Conservation (phyloP, 257 asterid genomes). For the Plantago major region DNA sequence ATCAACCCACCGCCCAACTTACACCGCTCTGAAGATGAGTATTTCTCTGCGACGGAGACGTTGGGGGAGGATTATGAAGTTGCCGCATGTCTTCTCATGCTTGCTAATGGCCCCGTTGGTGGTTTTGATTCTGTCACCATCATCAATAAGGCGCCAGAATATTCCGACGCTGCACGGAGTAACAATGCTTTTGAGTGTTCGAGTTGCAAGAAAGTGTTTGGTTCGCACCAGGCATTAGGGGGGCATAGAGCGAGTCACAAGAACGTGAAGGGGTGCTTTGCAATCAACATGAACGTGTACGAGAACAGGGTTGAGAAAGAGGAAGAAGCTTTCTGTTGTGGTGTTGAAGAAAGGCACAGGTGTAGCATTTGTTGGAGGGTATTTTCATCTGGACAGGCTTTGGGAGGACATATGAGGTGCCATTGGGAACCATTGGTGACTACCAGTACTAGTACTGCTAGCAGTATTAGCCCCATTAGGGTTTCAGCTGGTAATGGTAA, state of each 20-base stretch:
- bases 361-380: slow-evolving; percentile 65
- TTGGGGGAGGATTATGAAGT: slow-evolving; percentile 63
- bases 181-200: slow-evolving; percentile 50
- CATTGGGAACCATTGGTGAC: slow-evolving; percentile 46
- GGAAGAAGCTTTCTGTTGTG: slow-evolving; percentile 7
- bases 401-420: slow-evolving; percentile 82
- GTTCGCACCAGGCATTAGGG: slow-evolving; percentile 74
- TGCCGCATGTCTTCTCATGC: slow-evolving; percentile 49
- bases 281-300: slow-evolving; percentile 37
- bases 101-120: slow-evolving; percentile 28
- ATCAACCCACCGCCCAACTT: slow-evolving; percentile 60
- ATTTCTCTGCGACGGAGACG: background rate
- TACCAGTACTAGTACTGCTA: slow-evolving; percentile 5
- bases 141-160: background rate
- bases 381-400: slow-evolving; percentile 69
- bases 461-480: slow-evolving; percentile 6
- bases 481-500: background rate
- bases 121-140: background rate
- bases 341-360: slow-evolving; percentile 29
- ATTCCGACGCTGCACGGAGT: background rate
- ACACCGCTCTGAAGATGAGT: background rate
- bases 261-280: slow-evolving; percentile 80
- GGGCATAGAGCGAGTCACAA: slow-evolving; percentile 86
- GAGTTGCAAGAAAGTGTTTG: slow-evolving; percentile 77
- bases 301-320: slow-evolving; percentile 6